Percentiles rank a stretch among this genome's conserved stretches.
phyloP scores from a whole-genome alignment of 768 basidiomycete genomes.

The Phlebiopsis flavidoalba region DNA sequence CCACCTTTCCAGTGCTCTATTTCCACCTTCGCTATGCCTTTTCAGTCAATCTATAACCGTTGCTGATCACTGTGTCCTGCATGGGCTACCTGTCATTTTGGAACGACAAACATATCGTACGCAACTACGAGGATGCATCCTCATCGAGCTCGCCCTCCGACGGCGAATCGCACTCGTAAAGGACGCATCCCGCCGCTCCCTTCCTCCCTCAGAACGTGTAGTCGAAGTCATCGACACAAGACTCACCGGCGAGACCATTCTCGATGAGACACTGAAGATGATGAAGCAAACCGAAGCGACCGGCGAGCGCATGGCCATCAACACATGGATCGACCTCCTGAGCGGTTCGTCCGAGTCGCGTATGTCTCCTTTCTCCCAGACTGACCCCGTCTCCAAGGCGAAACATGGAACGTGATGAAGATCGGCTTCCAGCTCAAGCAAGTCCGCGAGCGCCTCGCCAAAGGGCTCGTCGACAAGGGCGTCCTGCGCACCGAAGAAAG shows the following conservation, averaged over 20 bases:
- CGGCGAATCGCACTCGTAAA: conserved; percentile 87
- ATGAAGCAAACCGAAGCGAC: conserved; percentile 72
- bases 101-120: conserved; percentile 99
- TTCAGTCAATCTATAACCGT: no score
- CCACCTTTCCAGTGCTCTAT: no score
- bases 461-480: conserved; percentile 96
- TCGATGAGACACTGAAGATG: conserved; percentile 95
- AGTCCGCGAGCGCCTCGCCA: conserved; percentile 95
- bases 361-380: neutral
- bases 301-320: conserved; percentile 72
- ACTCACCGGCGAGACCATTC: conserved; percentile 92
- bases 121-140: conserved; percentile 96
- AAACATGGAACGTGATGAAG: conserved; percentile 99
- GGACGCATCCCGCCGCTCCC: conserved; percentile 72
- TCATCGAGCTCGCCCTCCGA: conserved; percentile 94
- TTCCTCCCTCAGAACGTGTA: conserved; percentile 73
- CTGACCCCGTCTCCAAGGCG: conserved; percentile 50
- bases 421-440: conserved; percentile 99
- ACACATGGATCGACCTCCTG: conserved; percentile 92
- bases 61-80: conserved; percentile 10
- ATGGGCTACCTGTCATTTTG: conserved; percentile 97
- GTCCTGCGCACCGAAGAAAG: conserved; percentile 98
- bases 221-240: conserved; percentile 90
- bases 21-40: no score
- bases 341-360: conserved; percentile 50